Percentiles rank a stretch among this genome's conserved stretches.
Conservation (phyloP, 78 protist genomes). For the slime mould (Dictyostelium discoideum) region dicty_2.7 NC_007091.3:1629501-1630000, state of each 20-base stretch:
- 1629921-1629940: slow-evolving; percentile 11
- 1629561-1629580: slow-evolving; percentile 49
- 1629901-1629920: slow-evolving; percentile 7
- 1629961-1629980: too few species aligned
- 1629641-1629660: slow-evolving; percentile 58
- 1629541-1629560: slow-evolving; percentile 55
- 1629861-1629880: slow-evolving; percentile 79
- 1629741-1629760: neutral
- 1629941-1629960: neutral
- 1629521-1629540: neutral
- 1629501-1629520: slow-evolving; percentile 5
- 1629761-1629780: too few species aligned
- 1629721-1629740: slow-evolving; percentile 53
- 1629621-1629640: slow-evolving; percentile 15
- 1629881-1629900: slow-evolving; percentile 2
- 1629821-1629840: slow-evolving; percentile 49
- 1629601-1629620: slow-evolving; percentile 24
- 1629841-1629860: slow-evolving; percentile 1
- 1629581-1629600: slow-evolving; percentile 29
- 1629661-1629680: slow-evolving; percentile 67
- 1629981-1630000: too few species aligned
- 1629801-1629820: neutral
- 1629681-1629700: slow-evolving; percentile 66
- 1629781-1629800: neutral
- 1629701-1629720: slow-evolving; percentile 68